Base-by-base conservation (phyloP, 768 basidiomycete genomes). In the Pleurotus ostreatus region DNA sequence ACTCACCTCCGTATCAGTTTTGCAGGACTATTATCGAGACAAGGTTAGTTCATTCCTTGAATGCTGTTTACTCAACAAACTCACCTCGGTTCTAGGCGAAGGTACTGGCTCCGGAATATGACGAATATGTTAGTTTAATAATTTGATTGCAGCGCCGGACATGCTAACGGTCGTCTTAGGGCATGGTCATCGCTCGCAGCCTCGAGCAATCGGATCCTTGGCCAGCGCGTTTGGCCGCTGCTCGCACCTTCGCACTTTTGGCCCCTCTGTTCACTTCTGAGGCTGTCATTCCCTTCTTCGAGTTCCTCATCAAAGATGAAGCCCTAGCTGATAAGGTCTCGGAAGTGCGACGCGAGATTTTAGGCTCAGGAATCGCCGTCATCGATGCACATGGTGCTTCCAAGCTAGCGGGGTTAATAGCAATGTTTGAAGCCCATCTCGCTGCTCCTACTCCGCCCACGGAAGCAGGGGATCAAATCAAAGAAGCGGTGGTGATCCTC, bases 401-500 rank as follows among this genome's bases (percentile, higher is more conserved):
- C 20, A 80, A 80, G 23, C 78, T 97, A 8, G 79, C 88, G 13
- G 79, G 77, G 1, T 81, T 99, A 41, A 90, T 98, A 59, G 73
- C 78, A 12, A 77, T 87, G 57, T 98, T 98, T 62, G 94, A 98
- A 72, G 72, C 72, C 0, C 86, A 89, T 67, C 80, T 98, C 8
- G 78, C 70, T 23, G 71, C 71, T 39, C 68, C 81, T 5, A 76
- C 73, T 51, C 72, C 84, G 1, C 78, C 83, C 0, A 85, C 82
- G 7, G 91, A 93, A 65, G 79, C 84, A 0, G 84, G 83, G 4
- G 96, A 98, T 66, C 84, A 86, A 59, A 91, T 95, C 70, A 92
- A 95, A 61, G 96, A 98, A 66, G 94, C 94, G 0, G 88, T 96
- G 4, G 88, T 98, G 56, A 94, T 98, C 64, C 79, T 98, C 5